These are phyloP conservation scores for Remersonia thermophila DNA, from an alignment of 2,329 filamentous ascomycete genomes.

Conservation along the genomic window DNA sequence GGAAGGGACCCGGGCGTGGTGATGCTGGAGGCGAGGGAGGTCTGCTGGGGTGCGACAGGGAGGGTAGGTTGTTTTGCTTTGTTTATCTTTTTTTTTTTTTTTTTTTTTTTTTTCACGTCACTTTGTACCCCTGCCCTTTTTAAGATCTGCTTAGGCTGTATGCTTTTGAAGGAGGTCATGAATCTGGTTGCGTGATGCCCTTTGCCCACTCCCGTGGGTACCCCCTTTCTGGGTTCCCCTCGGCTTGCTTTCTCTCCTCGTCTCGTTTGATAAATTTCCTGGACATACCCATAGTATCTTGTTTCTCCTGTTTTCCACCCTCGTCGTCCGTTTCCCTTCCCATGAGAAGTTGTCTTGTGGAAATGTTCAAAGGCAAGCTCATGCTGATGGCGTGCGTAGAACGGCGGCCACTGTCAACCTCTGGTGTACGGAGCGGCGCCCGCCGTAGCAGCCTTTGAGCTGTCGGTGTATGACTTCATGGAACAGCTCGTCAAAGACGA, in stretches of 20 bases:
- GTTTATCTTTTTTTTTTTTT: neutral
- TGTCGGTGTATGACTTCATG: constrained; percentile 53
- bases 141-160: no score
- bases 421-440: constrained; percentile 48
- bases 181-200: no score
- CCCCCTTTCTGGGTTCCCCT: neutral
- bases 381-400: constrained; percentile 28
- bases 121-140: no score
- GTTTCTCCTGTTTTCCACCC: no score
- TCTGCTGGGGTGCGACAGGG: constrained; percentile 75
- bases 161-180: no score
- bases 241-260: neutral
- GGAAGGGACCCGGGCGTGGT: constrained; percentile 32
- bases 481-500: constrained; percentile 43
- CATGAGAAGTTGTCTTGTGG: no score
- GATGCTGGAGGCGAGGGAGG: constrained; percentile 66
- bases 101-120: no score
- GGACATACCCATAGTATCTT: no score
- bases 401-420: constrained; percentile 65
- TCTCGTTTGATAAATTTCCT: no score
- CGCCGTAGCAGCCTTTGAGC: constrained; percentile 57
- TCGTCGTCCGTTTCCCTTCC: no score
- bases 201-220: no score
- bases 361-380: no score
- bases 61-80: constrained; percentile 45